Conservation (phyloP, 2,329 filamentous ascomycete genomes). For the Monosporascus sp. region DNA sequence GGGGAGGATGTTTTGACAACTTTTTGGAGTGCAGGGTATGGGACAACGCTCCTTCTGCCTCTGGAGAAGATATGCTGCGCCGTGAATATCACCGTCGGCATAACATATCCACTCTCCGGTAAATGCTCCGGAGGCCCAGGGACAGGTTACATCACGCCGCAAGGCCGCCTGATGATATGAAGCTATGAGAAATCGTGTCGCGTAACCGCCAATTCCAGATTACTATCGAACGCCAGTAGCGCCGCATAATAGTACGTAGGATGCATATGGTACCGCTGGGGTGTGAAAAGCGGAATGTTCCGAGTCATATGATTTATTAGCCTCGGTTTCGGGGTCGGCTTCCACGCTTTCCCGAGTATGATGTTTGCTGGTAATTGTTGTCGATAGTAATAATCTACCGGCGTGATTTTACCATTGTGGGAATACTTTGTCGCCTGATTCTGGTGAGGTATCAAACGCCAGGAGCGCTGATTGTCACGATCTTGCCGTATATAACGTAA, state of each 20-base stretch:
- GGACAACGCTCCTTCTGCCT: too few species aligned
- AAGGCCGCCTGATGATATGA: not conserved
- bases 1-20: not conserved
- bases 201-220: not conserved
- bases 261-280: not conserved
- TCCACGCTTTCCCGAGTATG: not conserved
- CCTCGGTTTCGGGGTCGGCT: not conserved
- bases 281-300: not conserved
- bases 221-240: not conserved
- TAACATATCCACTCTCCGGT: not conserved
- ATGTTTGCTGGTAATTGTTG: not conserved
- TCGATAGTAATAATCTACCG: not conserved
- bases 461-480: too few species aligned
- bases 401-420: not conserved
- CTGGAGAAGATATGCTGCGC: not conserved
- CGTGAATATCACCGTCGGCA: not conserved
- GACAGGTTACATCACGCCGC: not conserved
- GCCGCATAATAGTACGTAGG: not conserved
- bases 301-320: not conserved
- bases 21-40: not conserved
- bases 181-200: not conserved
- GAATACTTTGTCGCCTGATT: not conserved
- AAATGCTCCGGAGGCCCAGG: not conserved
- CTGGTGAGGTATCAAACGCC: not conserved
- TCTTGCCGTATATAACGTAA: too few species aligned